A percentile compares a stretch with the other conserved stretches of the same genome.
These are phyloP conservation scores for Globisporangium cylindrosporum DNA, from an alignment of 352 stramenopile species.

Conservation along the genomic window DNA sequence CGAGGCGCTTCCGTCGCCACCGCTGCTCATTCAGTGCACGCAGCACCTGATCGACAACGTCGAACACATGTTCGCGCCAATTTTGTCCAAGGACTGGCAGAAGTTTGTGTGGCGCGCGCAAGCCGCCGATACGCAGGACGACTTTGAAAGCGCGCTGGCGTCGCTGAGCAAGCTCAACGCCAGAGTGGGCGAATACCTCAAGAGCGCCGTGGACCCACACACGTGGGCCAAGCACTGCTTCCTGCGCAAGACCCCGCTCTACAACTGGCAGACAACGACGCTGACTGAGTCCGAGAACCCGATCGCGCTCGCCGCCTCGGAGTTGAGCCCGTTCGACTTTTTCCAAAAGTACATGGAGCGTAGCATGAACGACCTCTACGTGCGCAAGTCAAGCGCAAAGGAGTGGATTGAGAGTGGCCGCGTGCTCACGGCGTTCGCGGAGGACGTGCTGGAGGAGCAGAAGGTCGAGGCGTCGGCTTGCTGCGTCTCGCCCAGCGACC, in stretches of 20 bases:
- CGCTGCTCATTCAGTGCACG: slow-evolving; percentile 29
- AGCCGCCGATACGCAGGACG: slow-evolving; percentile 25
- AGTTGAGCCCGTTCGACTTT: slow-evolving; percentile 34
- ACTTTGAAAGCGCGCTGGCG: slow-evolving; percentile 28
- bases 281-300: slow-evolving; percentile 20
- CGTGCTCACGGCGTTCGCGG: slow-evolving; percentile 32
- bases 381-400: slow-evolving; percentile 30
- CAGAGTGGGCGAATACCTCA: slow-evolving; percentile 21
- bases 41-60: slow-evolving; percentile 29
- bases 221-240: slow-evolving; percentile 41
- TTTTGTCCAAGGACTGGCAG: slow-evolving; percentile 11
- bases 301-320: slow-evolving; percentile 13
- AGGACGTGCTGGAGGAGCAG: slow-evolving; percentile 29
- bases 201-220: slow-evolving; percentile 18
- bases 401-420: slow-evolving; percentile 21
- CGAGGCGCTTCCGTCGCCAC: slow-evolving; percentile 14
- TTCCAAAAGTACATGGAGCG: slow-evolving; percentile 48
- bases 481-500: slow-evolving; percentile 38
- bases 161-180: slow-evolving; percentile 20
- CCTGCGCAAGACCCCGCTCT: slow-evolving; percentile 26
- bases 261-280: slow-evolving; percentile 33
- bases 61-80: slow-evolving; percentile 23
- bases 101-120: slow-evolving; percentile 25
- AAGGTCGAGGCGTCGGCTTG: slow-evolving; percentile 27
- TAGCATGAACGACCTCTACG: slow-evolving; percentile 34